A percentile compares a stretch with the other conserved stretches of the same genome.
phyloP scores from a whole-genome alignment of 495 filamentous ascomycete species.

The Pyronema omphalodes region DNA sequence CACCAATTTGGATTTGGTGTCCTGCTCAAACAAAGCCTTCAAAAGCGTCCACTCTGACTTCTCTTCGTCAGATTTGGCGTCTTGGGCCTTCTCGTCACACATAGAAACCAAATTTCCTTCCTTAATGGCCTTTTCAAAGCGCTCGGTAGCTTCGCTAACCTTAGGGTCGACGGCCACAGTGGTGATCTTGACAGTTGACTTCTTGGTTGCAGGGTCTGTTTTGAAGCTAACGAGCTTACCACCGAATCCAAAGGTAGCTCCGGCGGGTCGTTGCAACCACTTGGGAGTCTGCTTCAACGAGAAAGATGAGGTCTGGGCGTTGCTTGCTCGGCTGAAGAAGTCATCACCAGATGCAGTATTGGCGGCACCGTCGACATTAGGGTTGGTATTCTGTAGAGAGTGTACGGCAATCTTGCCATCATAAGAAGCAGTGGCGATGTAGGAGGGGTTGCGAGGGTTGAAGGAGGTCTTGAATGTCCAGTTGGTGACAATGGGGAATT shows the following conservation, averaged over 20 bases:
- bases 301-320: slow-evolving; percentile 75
- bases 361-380: slow-evolving; percentile 31
- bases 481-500: slow-evolving; percentile 93
- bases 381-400: slow-evolving; percentile 74
- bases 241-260: slow-evolving; percentile 88
- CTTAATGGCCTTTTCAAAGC: slow-evolving; percentile 68
- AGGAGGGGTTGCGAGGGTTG: slow-evolving; percentile 78
- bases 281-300: slow-evolving; percentile 69
- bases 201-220: slow-evolving; percentile 35
- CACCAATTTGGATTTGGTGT: slow-evolving; percentile 60
- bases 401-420: slow-evolving; percentile 89
- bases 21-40: slow-evolving; percentile 63
- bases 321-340: slow-evolving; percentile 88
- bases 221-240: slow-evolving; percentile 72
- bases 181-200: slow-evolving; percentile 66
- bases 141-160: slow-evolving; percentile 64
- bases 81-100: slow-evolving; percentile 56
- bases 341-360: slow-evolving; percentile 70
- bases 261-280: slow-evolving; percentile 73
- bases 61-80: slow-evolving; percentile 67
- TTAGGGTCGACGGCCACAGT: slow-evolving; percentile 74
- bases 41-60: slow-evolving; percentile 92
- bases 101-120: slow-evolving; percentile 59
- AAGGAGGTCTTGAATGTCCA: slow-evolving; percentile 96
- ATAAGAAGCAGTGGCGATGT: slow-evolving; percentile 88